phyloP scores from a whole-genome alignment of 2,329 filamentous ascomycete species.

The Talaromyces islandicus region DNA sequence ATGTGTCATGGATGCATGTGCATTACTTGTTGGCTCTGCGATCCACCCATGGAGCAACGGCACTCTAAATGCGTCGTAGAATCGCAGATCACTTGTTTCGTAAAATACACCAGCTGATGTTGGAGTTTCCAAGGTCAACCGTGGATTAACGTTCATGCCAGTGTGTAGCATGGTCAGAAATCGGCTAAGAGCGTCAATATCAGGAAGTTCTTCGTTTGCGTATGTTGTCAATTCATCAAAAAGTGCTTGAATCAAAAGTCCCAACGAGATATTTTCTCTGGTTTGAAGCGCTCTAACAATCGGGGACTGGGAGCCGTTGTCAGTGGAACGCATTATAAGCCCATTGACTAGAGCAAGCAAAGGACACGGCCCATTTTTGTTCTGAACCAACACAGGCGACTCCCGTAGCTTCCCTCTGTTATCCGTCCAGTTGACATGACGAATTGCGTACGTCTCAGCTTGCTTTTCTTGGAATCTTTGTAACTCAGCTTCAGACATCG shows the following conservation, averaged over 20 bases:
- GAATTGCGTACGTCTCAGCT: constrained; percentile 84
- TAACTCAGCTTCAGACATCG: constrained; percentile 25
- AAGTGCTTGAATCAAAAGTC: constrained; percentile 77
- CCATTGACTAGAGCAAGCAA: constrained; percentile 90
- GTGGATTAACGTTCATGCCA: constrained; percentile 96
- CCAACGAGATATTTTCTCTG: constrained; percentile 81
- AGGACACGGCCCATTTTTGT: constrained; percentile 90
- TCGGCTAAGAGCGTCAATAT: constrained; percentile 78
- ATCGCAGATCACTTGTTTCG: constrained; percentile 76
- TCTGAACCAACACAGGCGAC: constrained; percentile 89
- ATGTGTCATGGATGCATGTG: constrained; percentile 63
- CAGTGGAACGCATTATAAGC: constrained; percentile 72
- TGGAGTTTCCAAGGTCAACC: constrained; percentile 58
- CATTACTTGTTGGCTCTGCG: constrained; percentile 59
- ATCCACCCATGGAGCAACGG: constrained; percentile 93
- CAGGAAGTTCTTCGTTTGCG: constrained; percentile 65
- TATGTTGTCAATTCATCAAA: constrained; percentile 89
- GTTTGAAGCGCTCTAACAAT: constrained; percentile 71
- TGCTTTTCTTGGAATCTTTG: constrained; percentile 40
- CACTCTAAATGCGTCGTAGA: constrained; percentile 84
- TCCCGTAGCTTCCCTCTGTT: constrained; percentile 57
- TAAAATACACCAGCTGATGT: constrained; percentile 69
- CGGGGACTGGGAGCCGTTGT: constrained; percentile 55
- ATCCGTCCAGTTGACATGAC: constrained; percentile 83
- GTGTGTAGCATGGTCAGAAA: constrained; percentile 88